Percentiles rank a stretch among this genome's conserved stretches.
Evolutionary conservation across 2,329 filamentous ascomycete genomes (phyloP).

Genomic region (Aspergillus sp.): DNA sequence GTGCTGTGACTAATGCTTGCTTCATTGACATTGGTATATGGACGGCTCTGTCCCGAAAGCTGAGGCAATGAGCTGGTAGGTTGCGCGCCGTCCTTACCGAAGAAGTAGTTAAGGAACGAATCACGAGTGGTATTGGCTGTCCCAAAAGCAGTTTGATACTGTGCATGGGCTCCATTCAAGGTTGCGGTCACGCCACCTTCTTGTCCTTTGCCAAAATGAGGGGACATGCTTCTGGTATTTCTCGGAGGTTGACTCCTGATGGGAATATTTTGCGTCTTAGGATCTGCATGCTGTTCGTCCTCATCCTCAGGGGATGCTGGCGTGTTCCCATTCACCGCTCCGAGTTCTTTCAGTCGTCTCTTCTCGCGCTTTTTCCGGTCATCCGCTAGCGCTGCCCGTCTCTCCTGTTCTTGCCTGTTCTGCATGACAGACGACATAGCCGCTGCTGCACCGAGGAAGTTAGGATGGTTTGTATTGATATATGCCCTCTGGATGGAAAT

Average conservation of each 20-base stretch:
- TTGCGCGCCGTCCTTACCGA: slow-evolving; percentile 78
- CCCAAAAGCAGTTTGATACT: slow-evolving; percentile 64
- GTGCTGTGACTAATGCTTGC: slow-evolving; percentile 82
- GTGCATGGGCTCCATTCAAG: slow-evolving; percentile 65
- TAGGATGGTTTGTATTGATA: slow-evolving; percentile 99
- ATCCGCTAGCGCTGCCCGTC: slow-evolving; percentile 75
- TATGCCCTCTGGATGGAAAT: slow-evolving; percentile 98
- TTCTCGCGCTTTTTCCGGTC: slow-evolving; percentile 85
- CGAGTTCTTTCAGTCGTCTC: slow-evolving; percentile 78
- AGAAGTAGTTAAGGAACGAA: slow-evolving; percentile 98
- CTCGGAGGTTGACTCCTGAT: slow-evolving; percentile 64
- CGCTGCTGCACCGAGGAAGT: slow-evolving; percentile 93
- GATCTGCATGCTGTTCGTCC: slow-evolving; percentile 63
- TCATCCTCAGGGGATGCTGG: slow-evolving; percentile 65
- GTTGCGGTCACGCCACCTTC: slow-evolving; percentile 69
- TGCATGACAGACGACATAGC: slow-evolving; percentile 97
- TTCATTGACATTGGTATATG: slow-evolving; percentile 77
- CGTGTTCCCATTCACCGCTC: slow-evolving; percentile 65
- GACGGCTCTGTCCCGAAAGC: slow-evolving; percentile 54
- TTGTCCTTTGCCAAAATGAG: slow-evolving; percentile 62
- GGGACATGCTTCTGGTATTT: slow-evolving; percentile 76
- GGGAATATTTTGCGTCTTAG: slow-evolving; percentile 55
- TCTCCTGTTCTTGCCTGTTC: slow-evolving; percentile 91
- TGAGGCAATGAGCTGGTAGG: slow-evolving; percentile 47
- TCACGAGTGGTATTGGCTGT: slow-evolving; percentile 69